phyloP scores from a whole-genome alignment of 495 filamentous ascomycete genomes.

The Penicillium salamii region DNA sequence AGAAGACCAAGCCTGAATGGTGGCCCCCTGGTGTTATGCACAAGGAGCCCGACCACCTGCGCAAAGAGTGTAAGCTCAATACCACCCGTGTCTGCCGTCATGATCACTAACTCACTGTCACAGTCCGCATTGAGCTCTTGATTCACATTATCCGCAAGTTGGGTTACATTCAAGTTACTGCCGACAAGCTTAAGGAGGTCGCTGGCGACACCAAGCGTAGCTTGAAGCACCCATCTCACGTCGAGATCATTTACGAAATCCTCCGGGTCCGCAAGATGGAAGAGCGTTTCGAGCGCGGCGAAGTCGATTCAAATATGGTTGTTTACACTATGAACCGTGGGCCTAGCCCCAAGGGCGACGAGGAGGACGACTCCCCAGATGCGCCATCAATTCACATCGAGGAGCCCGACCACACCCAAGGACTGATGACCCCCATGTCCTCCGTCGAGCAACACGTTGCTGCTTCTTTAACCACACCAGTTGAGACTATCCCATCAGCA shows the following conservation, averaged over 20 bases:
- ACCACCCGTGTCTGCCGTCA: neutral
- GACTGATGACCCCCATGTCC: constrained; percentile 30
- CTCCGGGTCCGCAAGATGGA: constrained; percentile 53
- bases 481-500: constrained; percentile 20
- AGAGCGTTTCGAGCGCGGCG: constrained; percentile 49
- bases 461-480: constrained; percentile 27
- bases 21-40: constrained; percentile 70
- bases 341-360: constrained; percentile 36
- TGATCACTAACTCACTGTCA: neutral
- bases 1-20: constrained; percentile 70
- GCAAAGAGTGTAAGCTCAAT: constrained; percentile 62
- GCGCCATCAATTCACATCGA: constrained; percentile 9
- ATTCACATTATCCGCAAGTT: constrained; percentile 48
- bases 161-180: constrained; percentile 29
- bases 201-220: constrained; percentile 40
- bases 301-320: constrained; percentile 42
- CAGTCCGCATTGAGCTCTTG: constrained; percentile 41
- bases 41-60: constrained; percentile 82
- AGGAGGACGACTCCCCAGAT: constrained; percentile 30
- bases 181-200: constrained; percentile 42
- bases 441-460: constrained; percentile 27
- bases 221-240: constrained; percentile 33
- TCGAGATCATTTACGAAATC: constrained; percentile 50
- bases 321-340: constrained; percentile 41
- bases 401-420: constrained; percentile 29